Evolutionary conservation across 805 yeast species (phyloP).

Genomic region (Starmerella apicola): DNA sequence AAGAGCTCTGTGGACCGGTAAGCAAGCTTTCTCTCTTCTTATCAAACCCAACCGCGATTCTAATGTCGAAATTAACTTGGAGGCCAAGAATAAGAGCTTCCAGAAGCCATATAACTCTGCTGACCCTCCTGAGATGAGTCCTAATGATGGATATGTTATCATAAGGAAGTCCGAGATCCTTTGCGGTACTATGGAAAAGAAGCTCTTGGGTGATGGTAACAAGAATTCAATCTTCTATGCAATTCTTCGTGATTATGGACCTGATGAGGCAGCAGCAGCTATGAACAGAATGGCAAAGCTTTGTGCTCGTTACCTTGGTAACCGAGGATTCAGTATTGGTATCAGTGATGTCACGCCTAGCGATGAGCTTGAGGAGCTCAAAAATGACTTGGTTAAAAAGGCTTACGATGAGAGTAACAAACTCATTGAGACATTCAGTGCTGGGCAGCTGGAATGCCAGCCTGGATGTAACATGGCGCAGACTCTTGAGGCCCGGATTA

Average conservation of each 20-base stretch:
- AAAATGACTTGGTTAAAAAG: constrained; percentile 77
- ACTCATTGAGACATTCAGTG: constrained; percentile 60
- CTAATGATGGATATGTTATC: constrained; percentile 88
- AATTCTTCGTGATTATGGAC: constrained; percentile 90
- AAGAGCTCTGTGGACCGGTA: constrained; percentile 87
- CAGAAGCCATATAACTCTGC: constrained; percentile 57
- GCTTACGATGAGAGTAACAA: constrained; percentile 90
- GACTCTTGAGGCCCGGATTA: constrained; percentile 93
- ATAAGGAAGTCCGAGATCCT: constrained; percentile 81
- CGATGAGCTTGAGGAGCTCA: constrained; percentile 53
- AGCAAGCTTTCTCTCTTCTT: constrained; percentile 79
- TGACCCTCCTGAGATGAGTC: constrained; percentile 82
- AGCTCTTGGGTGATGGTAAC: constrained; percentile 93
- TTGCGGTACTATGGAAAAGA: constrained; percentile 94
- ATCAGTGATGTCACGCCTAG: constrained; percentile 96
- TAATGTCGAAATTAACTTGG: constrained; percentile 76
- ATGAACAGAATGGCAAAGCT: constrained; percentile 99
- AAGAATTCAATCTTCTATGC: constrained; percentile 94
- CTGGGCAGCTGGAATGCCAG: constrained; percentile 89
- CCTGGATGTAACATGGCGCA: constrained; percentile 99
- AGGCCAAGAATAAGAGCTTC: constrained; percentile 87
- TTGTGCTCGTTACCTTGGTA: constrained; percentile 89
- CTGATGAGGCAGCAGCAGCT: constrained; percentile 86
- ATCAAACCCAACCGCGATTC: constrained; percentile 70
- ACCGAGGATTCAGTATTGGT: constrained; percentile 94